Percentiles rank a stretch among this genome's conserved stretches.
Conservation (phyloP, 495 filamentous ascomycete species). For the Trypethelium eluteriae region DNA sequence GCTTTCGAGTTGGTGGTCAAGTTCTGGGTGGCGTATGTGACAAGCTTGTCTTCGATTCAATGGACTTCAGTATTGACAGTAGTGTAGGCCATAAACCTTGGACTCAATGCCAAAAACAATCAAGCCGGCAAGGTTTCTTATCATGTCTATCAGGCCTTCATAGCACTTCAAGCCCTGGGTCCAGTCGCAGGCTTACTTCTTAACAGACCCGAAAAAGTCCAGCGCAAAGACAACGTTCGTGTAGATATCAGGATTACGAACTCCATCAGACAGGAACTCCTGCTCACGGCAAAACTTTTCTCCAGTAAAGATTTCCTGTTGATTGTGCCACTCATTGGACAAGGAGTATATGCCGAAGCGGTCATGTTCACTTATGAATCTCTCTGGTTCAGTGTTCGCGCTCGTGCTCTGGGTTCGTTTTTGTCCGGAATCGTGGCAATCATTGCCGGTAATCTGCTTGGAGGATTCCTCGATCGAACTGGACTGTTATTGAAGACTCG, state of each 20-base stretch:
- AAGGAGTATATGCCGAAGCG: conserved; percentile 54
- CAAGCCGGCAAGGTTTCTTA: conserved; percentile 55
- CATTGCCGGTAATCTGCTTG: conserved; percentile 49
- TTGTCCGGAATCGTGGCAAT: conserved; percentile 53
- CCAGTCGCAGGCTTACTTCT: conserved; percentile 50
- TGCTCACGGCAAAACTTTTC: conserved; percentile 45
- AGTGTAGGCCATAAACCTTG: conserved; percentile 48
- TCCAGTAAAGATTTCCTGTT: conserved; percentile 47
- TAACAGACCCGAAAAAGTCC: conserved; percentile 46
- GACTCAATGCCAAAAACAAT: conserved; percentile 48
- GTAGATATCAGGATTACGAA: conserved; percentile 46
- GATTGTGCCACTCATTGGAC: conserved; percentile 53
- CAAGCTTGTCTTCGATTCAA: neutral
- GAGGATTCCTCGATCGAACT: conserved; percentile 48
- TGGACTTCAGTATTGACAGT: neutral
- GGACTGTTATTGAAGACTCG: conserved; percentile 44
- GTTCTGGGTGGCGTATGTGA: conserved; percentile 47
- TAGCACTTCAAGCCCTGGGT: conserved; percentile 52
- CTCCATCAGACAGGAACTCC: conserved; percentile 45
- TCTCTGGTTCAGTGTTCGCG: conserved; percentile 55
- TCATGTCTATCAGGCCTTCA: conserved; percentile 53
- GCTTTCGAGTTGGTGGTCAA: conserved; percentile 53
- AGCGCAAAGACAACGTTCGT: conserved; percentile 48
- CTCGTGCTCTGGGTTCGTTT: conserved; percentile 55
- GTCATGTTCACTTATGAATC: conserved; percentile 56